phyloP scores from a whole-genome alignment of 164 flowering plant species.

The Nelumbo lutea region DNA sequence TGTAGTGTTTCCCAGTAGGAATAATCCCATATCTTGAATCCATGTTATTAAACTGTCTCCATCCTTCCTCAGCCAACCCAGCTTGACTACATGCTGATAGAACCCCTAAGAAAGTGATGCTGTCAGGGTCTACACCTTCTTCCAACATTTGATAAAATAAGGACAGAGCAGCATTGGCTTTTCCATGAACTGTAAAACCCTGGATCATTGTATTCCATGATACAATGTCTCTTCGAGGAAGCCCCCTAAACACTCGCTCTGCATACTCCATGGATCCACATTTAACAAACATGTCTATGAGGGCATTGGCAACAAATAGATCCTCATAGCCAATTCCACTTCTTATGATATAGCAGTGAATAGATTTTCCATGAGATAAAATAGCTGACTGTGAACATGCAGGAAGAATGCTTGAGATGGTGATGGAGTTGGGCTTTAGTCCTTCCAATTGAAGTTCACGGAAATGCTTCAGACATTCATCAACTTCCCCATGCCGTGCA shows the following conservation, averaged over 20 bases:
- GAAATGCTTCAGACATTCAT: constrained; percentile 24
- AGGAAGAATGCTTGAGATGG: constrained; percentile 27
- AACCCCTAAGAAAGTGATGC: constrained; percentile 24
- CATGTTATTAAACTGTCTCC: constrained; percentile 25
- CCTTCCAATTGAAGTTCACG: constrained; percentile 23
- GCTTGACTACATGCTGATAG: constrained; percentile 27
- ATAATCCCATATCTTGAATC: constrained; percentile 17
- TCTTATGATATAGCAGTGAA: constrained; percentile 23
- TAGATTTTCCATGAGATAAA: constrained; percentile 24
- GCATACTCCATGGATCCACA: constrained; percentile 24
- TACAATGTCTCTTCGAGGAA: constrained; percentile 15
- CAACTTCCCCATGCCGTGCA: constrained; percentile 21
- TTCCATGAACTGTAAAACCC: constrained; percentile 23
- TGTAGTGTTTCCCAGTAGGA: constrained; percentile 25
- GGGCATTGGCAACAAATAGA: constrained; percentile 21
- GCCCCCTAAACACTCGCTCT: constrained; percentile 16
- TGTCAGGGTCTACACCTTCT: constrained; percentile 15
- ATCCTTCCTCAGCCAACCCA: constrained; percentile 25
- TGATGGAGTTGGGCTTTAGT: constrained; percentile 26
- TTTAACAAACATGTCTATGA: constrained; percentile 28
- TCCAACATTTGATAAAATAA: constrained; percentile 23
- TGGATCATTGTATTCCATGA: constrained; percentile 33
- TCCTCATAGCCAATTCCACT: constrained; percentile 13
- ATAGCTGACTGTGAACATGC: constrained; percentile 28
- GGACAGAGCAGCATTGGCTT: constrained; percentile 16